Conservation (phyloP, 2,329 filamentous ascomycete species). For the Botrytis sinoallii region DNA sequence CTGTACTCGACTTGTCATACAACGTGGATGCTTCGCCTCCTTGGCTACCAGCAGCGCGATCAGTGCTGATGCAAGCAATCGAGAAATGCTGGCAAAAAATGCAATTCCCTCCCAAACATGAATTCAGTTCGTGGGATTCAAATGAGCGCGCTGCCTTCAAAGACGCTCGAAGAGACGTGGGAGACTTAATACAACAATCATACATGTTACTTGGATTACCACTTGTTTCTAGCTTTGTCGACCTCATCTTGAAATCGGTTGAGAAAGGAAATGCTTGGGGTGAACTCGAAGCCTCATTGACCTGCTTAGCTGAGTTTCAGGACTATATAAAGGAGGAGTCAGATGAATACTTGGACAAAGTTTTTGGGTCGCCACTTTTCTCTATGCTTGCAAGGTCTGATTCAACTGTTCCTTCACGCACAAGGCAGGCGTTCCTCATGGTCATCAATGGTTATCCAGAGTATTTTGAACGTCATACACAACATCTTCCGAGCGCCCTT, state of each 20-base stretch:
- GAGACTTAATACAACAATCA: constrained; percentile 70
- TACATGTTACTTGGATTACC: constrained; percentile 59
- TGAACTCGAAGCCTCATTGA: constrained; percentile 59
- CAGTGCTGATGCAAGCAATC: constrained; percentile 60
- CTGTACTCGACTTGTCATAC: constrained; percentile 57
- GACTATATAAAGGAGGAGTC: constrained; percentile 59
- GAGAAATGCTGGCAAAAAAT: constrained; percentile 68
- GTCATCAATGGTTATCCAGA: constrained; percentile 70
- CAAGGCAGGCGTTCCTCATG: constrained; percentile 65
- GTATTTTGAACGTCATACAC: constrained; percentile 70
- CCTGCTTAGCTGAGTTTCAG: constrained; percentile 63
- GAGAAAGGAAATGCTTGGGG: constrained; percentile 47
- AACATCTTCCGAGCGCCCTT: constrained; percentile 65
- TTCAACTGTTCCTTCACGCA: constrained; percentile 55
- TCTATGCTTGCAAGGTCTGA: constrained; percentile 50
- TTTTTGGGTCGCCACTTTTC: constrained; percentile 62
- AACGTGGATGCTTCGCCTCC: constrained; percentile 47
- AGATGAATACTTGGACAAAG: constrained; percentile 55
- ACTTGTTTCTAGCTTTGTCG: constrained; percentile 55
- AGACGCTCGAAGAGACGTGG: constrained; percentile 74
- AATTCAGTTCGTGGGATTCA: constrained; percentile 65
- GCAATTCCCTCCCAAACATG: constrained; percentile 53
- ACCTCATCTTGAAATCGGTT: constrained; percentile 52
- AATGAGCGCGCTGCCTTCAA: constrained; percentile 65
- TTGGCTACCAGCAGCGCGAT: constrained; percentile 59